Evolutionary conservation across 192 early-diverging fungal species (phyloP).

Genomic region (Pilaira anomala): DNA sequence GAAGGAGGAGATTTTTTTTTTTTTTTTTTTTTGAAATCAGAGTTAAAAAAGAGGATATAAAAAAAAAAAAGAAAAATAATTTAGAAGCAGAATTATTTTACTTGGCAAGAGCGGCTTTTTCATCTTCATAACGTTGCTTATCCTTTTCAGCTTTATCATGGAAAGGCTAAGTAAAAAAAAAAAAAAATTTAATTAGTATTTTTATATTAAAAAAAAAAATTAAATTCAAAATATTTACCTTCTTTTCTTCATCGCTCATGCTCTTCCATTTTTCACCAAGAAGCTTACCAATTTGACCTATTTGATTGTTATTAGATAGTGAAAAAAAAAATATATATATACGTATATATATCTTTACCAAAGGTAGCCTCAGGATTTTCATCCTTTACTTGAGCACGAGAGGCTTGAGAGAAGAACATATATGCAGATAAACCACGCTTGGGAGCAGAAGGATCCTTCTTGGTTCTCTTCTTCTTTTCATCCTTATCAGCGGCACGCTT

Average conservation of each 20-base stretch:
- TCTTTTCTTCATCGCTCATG: slow-evolving; percentile 38
- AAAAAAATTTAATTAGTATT: not conserved
- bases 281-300: slow-evolving; percentile 41
- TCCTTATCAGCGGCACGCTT: slow-evolving; percentile 30
- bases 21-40: too few relatives aligned
- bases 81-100: too few relatives aligned
- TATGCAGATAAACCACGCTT: slow-evolving; percentile 91
- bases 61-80: too few relatives aligned
- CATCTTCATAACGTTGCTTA: slow-evolving; percentile 41
- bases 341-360: slow-evolving; percentile 37
- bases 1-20: too few relatives aligned
- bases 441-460: slow-evolving; percentile 89
- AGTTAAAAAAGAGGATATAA: too few relatives aligned
- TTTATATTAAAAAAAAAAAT: not conserved
- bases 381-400: slow-evolving; percentile 70
- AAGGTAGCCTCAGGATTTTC: slow-evolving; percentile 76
- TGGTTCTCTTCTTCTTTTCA: slow-evolving; percentile 56
- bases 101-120: slow-evolving; percentile 26
- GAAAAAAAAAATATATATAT: not conserved
- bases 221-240: slow-evolving; percentile 25
- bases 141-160: slow-evolving; percentile 34
- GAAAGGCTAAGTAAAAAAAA: too few relatives aligned
- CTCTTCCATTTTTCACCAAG: slow-evolving; percentile 44
- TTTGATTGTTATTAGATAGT: too few relatives aligned
- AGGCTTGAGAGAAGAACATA: slow-evolving; percentile 87